phyloP scores from a whole-genome alignment of 2,329 filamentous ascomycete species.

The Ploettnerulaceae sp. region DNA sequence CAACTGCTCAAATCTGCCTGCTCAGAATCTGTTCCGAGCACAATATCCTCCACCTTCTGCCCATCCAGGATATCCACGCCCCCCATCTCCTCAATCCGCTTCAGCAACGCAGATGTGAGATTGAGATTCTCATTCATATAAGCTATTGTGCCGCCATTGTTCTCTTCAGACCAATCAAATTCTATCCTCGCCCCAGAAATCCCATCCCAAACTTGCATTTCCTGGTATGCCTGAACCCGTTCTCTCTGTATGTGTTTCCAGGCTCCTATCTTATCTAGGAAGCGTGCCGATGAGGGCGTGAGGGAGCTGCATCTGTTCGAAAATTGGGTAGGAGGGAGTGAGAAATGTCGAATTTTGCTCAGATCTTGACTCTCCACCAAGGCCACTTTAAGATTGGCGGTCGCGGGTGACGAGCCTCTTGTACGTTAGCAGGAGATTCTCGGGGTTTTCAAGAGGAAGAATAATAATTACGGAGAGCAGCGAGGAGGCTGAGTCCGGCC shows the following conservation, averaged over 20 bases:
- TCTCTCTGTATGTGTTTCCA: slow-evolving; percentile 71
- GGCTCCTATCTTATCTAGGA: slow-evolving; percentile 76
- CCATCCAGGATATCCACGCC: slow-evolving; percentile 68
- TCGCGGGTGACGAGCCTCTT: slow-evolving; percentile 67
- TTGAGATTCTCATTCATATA: slow-evolving; percentile 98
- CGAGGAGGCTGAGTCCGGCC: slow-evolving; percentile 73
- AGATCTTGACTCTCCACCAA: slow-evolving; percentile 89
- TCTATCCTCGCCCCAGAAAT: slow-evolving; percentile 81
- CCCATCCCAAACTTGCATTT: slow-evolving; percentile 99
- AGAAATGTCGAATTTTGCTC: slow-evolving; percentile 60
- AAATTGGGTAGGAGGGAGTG: slow-evolving; percentile 62
- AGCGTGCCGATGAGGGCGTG: slow-evolving; percentile 80
- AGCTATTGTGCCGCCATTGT: slow-evolving; percentile 66
- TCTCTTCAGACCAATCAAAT: slow-evolving; percentile 69
- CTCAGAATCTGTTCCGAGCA: slow-evolving; percentile 63
- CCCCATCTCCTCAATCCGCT: slow-evolving; percentile 64
- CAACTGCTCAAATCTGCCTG: slow-evolving; percentile 76
- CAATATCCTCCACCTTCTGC: slow-evolving; percentile 74
- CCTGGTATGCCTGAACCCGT: slow-evolving; percentile 81
- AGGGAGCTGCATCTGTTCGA: slow-evolving; percentile 96
- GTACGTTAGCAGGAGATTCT: background rate
- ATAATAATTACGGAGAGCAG: slow-evolving; percentile 61
- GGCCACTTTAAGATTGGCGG: slow-evolving; percentile 74
- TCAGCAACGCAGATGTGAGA: slow-evolving; percentile 71
- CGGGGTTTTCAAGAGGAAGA: background rate